Evolutionary conservation across 192 early-diverging fungal species (phyloP), one percentile per base, ranked within the genome.

Genomic region (Backusella psychrophila): DNA sequence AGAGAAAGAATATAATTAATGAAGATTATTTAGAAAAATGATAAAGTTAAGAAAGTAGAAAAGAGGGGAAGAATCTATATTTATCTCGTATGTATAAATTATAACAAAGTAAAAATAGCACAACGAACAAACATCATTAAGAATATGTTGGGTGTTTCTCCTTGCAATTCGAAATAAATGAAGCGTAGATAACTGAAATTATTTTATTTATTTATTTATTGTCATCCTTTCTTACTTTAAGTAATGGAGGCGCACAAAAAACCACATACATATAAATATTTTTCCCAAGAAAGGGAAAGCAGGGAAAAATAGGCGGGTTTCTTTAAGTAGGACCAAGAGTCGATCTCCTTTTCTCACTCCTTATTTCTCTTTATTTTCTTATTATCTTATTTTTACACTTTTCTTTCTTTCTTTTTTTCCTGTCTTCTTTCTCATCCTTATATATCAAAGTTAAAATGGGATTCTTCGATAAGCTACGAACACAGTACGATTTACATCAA

Each of bases 381-480:
- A 33, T 33, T 33, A 2, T 21, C 34, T 69, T 39, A 21, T 69
- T 69, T 69, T 36, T 36, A 35, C 6, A 15, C n/a, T 41, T 69
- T 68, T 68, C 17, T 67, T 67, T 67, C 29, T 53, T 53, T 53
- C 23, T 59, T 52, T 49, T 49, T 39, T 41, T 66, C 38, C 63
- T n/a, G 33, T 44, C 82, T 80, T 34, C 15, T 63, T 29, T 21
- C 26, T 63, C 26, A 29, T 63, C 8, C 14, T 63, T 63, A 26
- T 63, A 11, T 3, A 26, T 63, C 56, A 26, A 63, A 29, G 9
- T 5, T 2, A 56, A 69, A 66, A 90, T 77, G 76, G 76, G 76
- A 26, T 41, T 77, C 21, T 56, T 77, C n/a, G 70, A 71, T 53
- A 72, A 71, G n/a, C 29, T 77, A 21, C 69, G 70, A 23, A 66